A percentile compares a stretch with the other conserved stretches of the same genome.
These are phyloP conservation scores for Pseudogymnoascus sp. DNA, from an alignment of 2,329 filamentous ascomycete species.

Conservation along the genomic window DNA sequence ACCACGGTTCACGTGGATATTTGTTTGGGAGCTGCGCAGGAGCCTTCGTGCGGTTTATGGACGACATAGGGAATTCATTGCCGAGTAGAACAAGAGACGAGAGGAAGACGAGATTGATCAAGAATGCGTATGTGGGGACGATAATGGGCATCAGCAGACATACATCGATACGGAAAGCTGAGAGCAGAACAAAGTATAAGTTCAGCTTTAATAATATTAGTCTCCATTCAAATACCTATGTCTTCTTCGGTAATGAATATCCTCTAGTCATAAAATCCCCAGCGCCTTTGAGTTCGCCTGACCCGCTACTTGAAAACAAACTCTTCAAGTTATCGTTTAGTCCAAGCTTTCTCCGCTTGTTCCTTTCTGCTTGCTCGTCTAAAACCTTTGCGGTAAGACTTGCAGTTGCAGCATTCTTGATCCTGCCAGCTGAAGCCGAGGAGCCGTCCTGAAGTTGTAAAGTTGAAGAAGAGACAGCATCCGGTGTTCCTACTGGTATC, in stretches of 20 bases:
- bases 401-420: conserved; percentile 84
- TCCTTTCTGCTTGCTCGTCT: conserved; percentile 74
- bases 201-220: not conserved
- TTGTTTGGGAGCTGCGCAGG: not conserved
- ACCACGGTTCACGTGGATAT: conserved; percentile 1
- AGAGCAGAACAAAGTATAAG: not conserved
- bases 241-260: conserved; percentile 41
- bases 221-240: conserved; percentile 19
- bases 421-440: conserved; percentile 43
- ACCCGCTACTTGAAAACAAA: conserved; percentile 40
- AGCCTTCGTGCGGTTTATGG: not conserved
- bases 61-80: not conserved
- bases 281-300: conserved; percentile 32
- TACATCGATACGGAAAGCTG: not conserved
- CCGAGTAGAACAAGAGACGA: not conserved
- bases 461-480: conserved; percentile 16
- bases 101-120: not conserved
- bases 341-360: conserved; percentile 66
- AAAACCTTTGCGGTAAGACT: conserved; percentile 79
- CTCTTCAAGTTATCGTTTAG: conserved; percentile 47
- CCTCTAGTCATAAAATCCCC: conserved; percentile 51
- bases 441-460: conserved; percentile 25
- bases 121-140: not conserved
- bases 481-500: conserved; percentile 20
- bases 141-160: not conserved